phyloP scores from a whole-genome alignment of 139 green algal genomes.

The Chlamydomonas urium region DNA sequence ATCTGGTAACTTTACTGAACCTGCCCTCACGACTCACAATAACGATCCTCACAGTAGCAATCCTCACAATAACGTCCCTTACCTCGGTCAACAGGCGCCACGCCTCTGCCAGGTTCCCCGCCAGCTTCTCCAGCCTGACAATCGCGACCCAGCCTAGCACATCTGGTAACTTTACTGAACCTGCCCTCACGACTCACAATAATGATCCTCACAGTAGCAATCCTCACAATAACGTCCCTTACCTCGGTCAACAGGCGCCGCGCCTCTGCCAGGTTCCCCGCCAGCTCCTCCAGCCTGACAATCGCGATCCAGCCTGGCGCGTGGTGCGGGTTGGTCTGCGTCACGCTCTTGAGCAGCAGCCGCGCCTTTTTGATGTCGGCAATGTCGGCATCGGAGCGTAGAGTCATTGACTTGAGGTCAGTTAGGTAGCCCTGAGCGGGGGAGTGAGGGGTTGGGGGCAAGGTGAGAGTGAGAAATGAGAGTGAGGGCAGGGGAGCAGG shows the following conservation, averaged over 20 bases:
- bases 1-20: too few relatives aligned
- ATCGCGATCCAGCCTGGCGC: constrained; percentile 51
- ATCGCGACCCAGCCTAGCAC: constrained; percentile 49
- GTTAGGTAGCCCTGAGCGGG: constrained; percentile 95
- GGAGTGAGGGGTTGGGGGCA: neutral
- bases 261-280: constrained; percentile 62
- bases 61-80: too few relatives aligned
- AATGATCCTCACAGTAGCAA: too few relatives aligned
- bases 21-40: too few relatives aligned
- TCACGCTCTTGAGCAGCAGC: constrained; percentile 93
- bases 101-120: constrained; percentile 62
- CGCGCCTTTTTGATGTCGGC: constrained; percentile 97
- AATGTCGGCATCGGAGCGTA: constrained; percentile 82
- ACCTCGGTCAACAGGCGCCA: constrained; percentile 49
- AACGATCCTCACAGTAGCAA: too few relatives aligned
- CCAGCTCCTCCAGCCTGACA: constrained; percentile 48
- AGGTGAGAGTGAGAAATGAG: neutral
- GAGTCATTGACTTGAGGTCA: constrained; percentile 72
- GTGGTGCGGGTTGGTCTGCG: constrained; percentile 93
- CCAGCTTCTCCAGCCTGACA: constrained; percentile 47
- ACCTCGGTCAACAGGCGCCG: constrained; percentile 49
- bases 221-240: too few relatives aligned
- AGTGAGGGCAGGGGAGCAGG: too few relatives aligned
- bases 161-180: too few relatives aligned
- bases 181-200: too few relatives aligned